Conservation (phyloP, 164 flowering plant genomes). For the Amborella trichopoda region DNA sequence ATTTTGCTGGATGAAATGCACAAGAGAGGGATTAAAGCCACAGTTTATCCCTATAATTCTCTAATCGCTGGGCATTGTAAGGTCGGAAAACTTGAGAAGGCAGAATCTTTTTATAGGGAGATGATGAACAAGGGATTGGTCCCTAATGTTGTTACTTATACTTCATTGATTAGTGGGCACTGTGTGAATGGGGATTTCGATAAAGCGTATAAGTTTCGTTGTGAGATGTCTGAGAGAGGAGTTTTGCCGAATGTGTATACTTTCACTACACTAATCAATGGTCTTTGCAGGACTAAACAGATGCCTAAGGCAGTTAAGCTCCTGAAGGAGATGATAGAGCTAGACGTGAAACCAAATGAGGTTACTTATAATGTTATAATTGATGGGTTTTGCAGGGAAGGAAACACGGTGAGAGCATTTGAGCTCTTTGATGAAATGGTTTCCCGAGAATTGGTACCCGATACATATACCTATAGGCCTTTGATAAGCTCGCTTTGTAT, state of each 20-base stretch:
- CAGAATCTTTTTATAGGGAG: conserved; percentile 34
- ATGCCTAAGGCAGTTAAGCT: conserved; percentile 51
- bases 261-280: conserved; percentile 59
- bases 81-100: conserved; percentile 40
- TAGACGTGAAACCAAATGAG: conserved; percentile 46
- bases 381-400: conserved; percentile 65
- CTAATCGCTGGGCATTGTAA: conserved; percentile 63
- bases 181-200: conserved; percentile 42
- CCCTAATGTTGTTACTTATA: conserved; percentile 66
- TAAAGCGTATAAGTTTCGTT: conserved; percentile 48
- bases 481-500: conserved; percentile 70
- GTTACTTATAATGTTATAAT: conserved; percentile 85
- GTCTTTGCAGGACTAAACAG: conserved; percentile 52
- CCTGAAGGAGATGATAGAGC: conserved; percentile 48
- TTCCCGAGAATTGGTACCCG: conserved; percentile 54
- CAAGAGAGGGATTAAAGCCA: conserved; percentile 28
- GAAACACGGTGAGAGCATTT: conserved; percentile 57
- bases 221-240: conserved; percentile 64
- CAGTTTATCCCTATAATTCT: conserved; percentile 69
- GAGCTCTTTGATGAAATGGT: conserved; percentile 67
- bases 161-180: conserved; percentile 69
- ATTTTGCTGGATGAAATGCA: conserved; percentile 36
- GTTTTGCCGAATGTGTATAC: conserved; percentile 62
- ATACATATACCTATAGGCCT: conserved; percentile 74
- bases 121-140: conserved; percentile 45